Evolutionary conservation across 345 rosid species (phyloP).

Genomic region (Ceriops zippeliana): DNA sequence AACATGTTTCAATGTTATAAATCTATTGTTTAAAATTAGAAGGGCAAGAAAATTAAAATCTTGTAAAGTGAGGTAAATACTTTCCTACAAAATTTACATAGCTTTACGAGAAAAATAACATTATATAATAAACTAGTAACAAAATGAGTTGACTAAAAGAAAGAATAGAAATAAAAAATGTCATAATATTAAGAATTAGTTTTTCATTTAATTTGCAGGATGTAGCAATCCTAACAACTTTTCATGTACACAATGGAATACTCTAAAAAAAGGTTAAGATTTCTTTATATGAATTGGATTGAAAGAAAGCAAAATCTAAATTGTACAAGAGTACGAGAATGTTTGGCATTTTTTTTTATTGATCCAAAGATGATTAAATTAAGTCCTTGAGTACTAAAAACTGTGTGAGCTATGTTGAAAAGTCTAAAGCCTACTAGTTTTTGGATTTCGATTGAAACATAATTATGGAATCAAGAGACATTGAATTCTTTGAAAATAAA

Average conservation of each 20-base stretch:
- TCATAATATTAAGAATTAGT: neutral
- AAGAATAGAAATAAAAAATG: constrained; percentile 2
- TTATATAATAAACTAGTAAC: neutral
- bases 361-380: neutral
- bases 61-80: neutral
- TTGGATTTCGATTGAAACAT: neutral
- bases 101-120: neutral
- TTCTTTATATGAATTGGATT: constrained; percentile 11
- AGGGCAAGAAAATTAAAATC: neutral
- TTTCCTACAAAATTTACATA: neutral
- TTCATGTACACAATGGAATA: neutral
- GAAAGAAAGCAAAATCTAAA: neutral
- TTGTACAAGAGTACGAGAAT: constrained; percentile 9
- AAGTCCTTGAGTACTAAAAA: neutral
- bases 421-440: neutral
- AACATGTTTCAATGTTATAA: neutral
- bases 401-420: neutral
- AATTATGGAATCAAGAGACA: neutral
- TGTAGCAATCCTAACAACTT: neutral
- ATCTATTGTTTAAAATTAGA: neutral
- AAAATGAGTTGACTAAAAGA: constrained; percentile 3
- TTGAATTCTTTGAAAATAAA: neutral
- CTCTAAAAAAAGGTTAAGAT: neutral
- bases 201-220: neutral
- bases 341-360: neutral